Percentiles rank a stretch among this genome's conserved stretches.
These are phyloP conservation scores for Neoarthrinium moseri DNA, from an alignment of 2,329 filamentous ascomycete species.

Conservation along the genomic window DNA sequence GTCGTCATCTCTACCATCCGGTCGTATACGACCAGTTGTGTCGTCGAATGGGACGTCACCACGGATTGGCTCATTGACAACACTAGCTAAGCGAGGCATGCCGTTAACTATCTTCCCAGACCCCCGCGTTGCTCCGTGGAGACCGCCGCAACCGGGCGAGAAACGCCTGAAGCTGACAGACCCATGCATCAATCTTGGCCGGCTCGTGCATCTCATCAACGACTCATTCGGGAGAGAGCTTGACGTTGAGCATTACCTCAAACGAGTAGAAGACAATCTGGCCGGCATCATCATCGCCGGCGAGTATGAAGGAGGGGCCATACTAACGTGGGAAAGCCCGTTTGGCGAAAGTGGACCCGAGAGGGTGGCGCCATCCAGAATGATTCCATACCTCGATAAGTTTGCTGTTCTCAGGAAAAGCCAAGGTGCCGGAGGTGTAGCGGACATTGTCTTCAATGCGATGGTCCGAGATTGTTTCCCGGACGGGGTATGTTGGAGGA, in stretches of 20 bases:
- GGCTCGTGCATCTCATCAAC: conserved; percentile 84
- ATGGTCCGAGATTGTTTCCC: conserved; percentile 92
- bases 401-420: conserved; percentile 88
- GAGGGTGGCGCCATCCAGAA: conserved; percentile 54
- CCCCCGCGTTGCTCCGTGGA: conserved; percentile 65
- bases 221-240: conserved; percentile 88
- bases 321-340: conserved; percentile 90
- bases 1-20: conserved; percentile 83
- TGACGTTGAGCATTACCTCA: conserved; percentile 78
- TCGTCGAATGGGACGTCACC: conserved; percentile 31
- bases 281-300: conserved; percentile 94
- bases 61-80: conserved; percentile 55
- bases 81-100: conserved; percentile 88
- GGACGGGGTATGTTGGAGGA: conserved; percentile 87
- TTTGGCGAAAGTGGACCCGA: conserved; percentile 54
- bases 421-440: conserved; percentile 88
- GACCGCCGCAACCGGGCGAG: conserved; percentile 56
- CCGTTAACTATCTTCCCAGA: conserved; percentile 82
- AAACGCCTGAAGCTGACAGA: conserved; percentile 72
- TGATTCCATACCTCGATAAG: conserved; percentile 95
- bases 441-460: conserved; percentile 93
- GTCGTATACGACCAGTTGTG: conserved; percentile 51
- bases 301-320: conserved; percentile 92
- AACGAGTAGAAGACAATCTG: conserved; percentile 75
- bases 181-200: conserved; percentile 76